phyloP scores from a whole-genome alignment of 768 basidiomycete species.

The Termitomyces sp. region DNA sequence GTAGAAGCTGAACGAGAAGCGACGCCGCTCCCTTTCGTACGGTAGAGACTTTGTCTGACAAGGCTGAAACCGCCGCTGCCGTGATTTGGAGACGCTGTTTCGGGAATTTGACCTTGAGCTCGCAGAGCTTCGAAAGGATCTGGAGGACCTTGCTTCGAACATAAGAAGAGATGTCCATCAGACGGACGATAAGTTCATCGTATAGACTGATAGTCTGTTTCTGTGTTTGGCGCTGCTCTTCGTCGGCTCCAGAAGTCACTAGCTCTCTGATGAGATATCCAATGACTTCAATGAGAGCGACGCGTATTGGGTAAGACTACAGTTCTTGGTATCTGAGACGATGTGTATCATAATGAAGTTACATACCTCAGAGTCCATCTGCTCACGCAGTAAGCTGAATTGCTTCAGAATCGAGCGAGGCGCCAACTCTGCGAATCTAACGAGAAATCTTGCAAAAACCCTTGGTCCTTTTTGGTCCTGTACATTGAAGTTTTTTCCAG shows the following conservation, averaged over 20 bases:
- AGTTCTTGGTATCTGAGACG: neutral
- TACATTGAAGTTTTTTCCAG: constrained; percentile 68
- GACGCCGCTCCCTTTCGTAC: constrained; percentile 85
- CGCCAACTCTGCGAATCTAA: constrained; percentile 73
- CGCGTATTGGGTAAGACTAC: constrained; percentile 94
- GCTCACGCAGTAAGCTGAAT: constrained; percentile 76
- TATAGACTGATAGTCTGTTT: constrained; percentile 82
- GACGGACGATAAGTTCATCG: constrained; percentile 82
- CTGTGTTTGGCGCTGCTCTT: constrained; percentile 43
- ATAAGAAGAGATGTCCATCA: constrained; percentile 84
- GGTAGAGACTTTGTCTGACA: constrained; percentile 87
- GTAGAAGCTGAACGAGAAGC: constrained; percentile 68
- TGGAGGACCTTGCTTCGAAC: constrained; percentile 86
- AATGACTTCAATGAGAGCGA: constrained; percentile 89
- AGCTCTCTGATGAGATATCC: constrained; percentile 84
- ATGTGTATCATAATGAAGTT: neutral
- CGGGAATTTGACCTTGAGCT: constrained; percentile 78
- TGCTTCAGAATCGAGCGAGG: constrained; percentile 87
- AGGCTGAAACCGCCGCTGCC: constrained; percentile 67
- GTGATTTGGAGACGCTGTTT: constrained; percentile 80
- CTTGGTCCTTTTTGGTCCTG: constrained; percentile 88
- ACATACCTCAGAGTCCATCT: constrained; percentile 87
- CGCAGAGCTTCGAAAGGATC: constrained; percentile 71
- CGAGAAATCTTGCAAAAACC: constrained; percentile 81
- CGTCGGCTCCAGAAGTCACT: constrained; percentile 44